A percentile compares a stretch with the other conserved stretches of the same genome.
phyloP scores from a whole-genome alignment of 2,329 filamentous ascomycete species.

The Phialophora macrospora region DNA sequence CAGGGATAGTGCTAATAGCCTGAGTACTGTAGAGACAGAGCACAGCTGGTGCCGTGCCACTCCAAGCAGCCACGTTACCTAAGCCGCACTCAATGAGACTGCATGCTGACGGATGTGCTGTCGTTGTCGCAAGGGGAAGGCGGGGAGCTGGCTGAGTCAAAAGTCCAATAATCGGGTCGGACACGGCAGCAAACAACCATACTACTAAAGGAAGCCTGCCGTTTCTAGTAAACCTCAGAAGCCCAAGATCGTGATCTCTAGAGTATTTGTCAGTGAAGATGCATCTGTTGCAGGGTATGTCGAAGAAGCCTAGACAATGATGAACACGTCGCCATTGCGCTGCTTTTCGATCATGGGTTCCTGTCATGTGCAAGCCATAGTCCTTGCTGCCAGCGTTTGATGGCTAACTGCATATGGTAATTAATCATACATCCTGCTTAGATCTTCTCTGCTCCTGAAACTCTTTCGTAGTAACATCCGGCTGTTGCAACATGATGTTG shows the following conservation, averaged over 20 bases:
- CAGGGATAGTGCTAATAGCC: slow-evolving; percentile 8
- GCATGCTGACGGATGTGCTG: neutral
- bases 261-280: neutral
- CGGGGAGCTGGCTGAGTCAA: slow-evolving; percentile 11
- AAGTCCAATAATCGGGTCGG: slow-evolving; percentile 1
- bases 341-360: neutral
- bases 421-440: neutral
- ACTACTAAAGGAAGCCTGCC: neutral
- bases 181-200: neutral
- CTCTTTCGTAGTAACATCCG: neutral
- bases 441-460: neutral
- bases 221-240: neutral
- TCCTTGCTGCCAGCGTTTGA: neutral
- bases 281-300: neutral
- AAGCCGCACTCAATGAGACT: no score
- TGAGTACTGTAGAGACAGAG: slow-evolving; percentile 2
- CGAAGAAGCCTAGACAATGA: neutral
- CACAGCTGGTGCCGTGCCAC: neutral
- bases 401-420: neutral
- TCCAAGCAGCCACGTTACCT: neutral
- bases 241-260: neutral
- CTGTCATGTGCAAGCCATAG: neutral
- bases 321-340: neutral
- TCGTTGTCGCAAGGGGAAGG: neutral
- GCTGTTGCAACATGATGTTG: neutral